Evolutionary conservation across 2,329 filamentous ascomycete species (phyloP), one percentile per base, ranked within the genome.

Genomic region (Fusarium beomiforme): DNA sequence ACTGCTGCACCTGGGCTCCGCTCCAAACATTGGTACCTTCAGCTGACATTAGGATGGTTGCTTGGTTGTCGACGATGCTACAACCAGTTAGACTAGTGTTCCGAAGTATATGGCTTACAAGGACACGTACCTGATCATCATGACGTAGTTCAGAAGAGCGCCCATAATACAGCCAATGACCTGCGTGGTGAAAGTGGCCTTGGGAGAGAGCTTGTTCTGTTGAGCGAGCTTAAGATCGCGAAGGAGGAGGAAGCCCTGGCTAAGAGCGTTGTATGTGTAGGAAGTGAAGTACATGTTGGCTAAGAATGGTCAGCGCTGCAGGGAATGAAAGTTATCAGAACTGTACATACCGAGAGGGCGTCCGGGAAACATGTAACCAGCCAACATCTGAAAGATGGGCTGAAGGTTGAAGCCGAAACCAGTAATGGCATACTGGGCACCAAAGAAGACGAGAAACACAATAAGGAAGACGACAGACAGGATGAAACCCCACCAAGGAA

Each of bases 131-230:
- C 59, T 65, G 26, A 69, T 64, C 87, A 89, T 89, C 61, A 89
- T 82, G 19, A 81, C 85, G 60, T 88, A 89, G 78, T 87, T 87
- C 67, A 88, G 73, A 59, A 84, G 84, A 0, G 82, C 86, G 5
- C 87, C 87, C 0, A 89, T 76, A 2, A 88, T 70, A 2, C 86
- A 88, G 6, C 86, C 87, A 56, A 86, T 88, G 16, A 88, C 80
- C 53, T 89, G 87, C 1, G 85, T 88, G 17, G 59, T 59, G 11
- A 69, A 69, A 0, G 67, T 69, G 3, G 59, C 65, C 5, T 69
- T 69, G 1, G 67, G 65, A 6, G 67, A 66, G 3, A 69, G 34
- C 29, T 69, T 69, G 21, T 65, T 69, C n/a, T 69, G 59, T 19
- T 69, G 67, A 0, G 59, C 67, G 13, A 69, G 53, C 43, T 69